Evolutionary conservation across 139 green algal genomes (phyloP), one percentile per base, ranked within the genome.

Genomic region (Nannochloris sp.): DNA sequence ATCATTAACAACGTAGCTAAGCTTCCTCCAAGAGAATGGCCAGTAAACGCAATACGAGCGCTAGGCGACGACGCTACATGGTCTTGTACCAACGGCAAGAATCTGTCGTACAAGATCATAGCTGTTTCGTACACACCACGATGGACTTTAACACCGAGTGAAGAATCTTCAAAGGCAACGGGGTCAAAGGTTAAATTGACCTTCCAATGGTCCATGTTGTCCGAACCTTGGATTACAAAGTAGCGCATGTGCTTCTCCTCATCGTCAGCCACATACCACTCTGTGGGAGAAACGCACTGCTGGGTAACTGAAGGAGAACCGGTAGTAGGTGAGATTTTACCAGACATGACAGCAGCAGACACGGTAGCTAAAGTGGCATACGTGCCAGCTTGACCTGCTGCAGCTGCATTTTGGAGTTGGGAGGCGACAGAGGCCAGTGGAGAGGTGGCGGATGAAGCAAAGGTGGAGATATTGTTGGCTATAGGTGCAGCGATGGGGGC

Each of bases 171-270:
- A 81, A 99, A 99, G 8, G 71, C 5, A 7, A 97, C 83, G 2
- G 94, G 94, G 71, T 99, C 90, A 73, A 99, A 98, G 14, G 82
- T 92, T 1, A 99, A 66, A 56, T 85, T 87, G n/a, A 86, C 68
- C 29, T 61, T 61, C 87, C 87, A 94, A 72, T 94, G 87, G 65
- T 95, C 86, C 9, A 90, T 24, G 32, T 68, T 84, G 64, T 90
- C 79, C 4, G 81, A 92, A 29, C 93, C 93, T 67, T 81, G 74
- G 54, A 88, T 78, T 27, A 88, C 73, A 60, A 96, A 92, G 66
- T 83, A 81, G 34, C 89, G 84, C 1, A 76, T 86, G 46, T 78
- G 39, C 2, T 55, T 70, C 1, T 68, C 59, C 4, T 68, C 13
- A 56, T 92, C 81, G 60, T 97, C 91, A n/a, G 67, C 80, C 25